Evolutionary conservation across 805 yeast species (phyloP).

Genomic region (Blastobotrys parvus): DNA sequence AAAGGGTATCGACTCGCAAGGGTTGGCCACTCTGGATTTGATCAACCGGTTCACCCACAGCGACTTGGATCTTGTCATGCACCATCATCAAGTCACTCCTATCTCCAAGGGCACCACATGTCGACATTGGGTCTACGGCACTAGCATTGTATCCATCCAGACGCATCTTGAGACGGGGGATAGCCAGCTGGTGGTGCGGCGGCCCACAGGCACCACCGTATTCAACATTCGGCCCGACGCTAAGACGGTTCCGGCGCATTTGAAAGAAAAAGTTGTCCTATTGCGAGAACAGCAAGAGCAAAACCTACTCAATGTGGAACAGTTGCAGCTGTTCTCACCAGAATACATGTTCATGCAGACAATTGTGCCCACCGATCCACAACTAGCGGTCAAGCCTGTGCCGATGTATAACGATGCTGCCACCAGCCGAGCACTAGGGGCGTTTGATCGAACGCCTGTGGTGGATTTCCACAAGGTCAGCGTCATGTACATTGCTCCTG

Average conservation of each 20-base stretch:
- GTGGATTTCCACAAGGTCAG: conserved; percentile 77
- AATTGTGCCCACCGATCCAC: conserved; percentile 35
- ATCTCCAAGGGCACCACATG: background rate
- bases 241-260: conserved; percentile 13
- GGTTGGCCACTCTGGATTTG: conserved; percentile 58
- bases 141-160: conserved; percentile 46
- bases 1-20: conserved; percentile 38
- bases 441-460: conserved; percentile 68
- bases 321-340: conserved; percentile 28
- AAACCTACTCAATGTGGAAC: background rate
- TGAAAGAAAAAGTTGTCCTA: conserved; percentile 2
- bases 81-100: conserved; percentile 16
- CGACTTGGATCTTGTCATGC: conserved; percentile 47
- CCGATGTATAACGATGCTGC: conserved; percentile 43
- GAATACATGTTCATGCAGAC: conserved; percentile 46
- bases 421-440: conserved; percentile 44
- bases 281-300: conserved; percentile 1
- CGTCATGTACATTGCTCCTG: conserved; percentile 60
- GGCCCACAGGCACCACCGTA: conserved; percentile 57
- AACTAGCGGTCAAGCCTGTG: conserved; percentile 34
- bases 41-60: conserved; percentile 59
- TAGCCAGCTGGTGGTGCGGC: conserved; percentile 42
- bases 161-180: conserved; percentile 46
- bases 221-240: conserved; percentile 32
- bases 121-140: conserved; percentile 53